phyloP scores from a whole-genome alignment of 352 stramenopile species.

The Phytopythium aichiense region DNA sequence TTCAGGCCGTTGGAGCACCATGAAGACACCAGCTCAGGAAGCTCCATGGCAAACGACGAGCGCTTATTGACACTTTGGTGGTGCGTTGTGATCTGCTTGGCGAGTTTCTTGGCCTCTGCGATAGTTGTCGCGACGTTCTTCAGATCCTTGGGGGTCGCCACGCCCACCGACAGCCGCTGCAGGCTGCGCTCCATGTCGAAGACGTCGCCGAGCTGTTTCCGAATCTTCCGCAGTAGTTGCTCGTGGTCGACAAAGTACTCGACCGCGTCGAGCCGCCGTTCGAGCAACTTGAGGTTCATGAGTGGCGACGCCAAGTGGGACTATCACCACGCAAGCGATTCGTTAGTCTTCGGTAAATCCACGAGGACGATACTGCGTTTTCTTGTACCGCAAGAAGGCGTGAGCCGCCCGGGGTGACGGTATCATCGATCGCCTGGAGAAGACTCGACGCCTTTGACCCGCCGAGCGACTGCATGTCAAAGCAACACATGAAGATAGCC shows the following conservation, averaged over 20 bases:
- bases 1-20: slow-evolving; percentile 20
- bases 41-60: slow-evolving; percentile 12
- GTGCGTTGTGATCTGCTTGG: slow-evolving; percentile 24
- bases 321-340: slow-evolving; percentile 12
- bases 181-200: slow-evolving; percentile 74
- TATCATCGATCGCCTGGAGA: slow-evolving; percentile 61
- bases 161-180: slow-evolving; percentile 52
- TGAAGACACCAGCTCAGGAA: slow-evolving; percentile 24
- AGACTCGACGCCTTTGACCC: slow-evolving; percentile 61
- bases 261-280: slow-evolving; percentile 48
- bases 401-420: slow-evolving; percentile 57
- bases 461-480: slow-evolving; percentile 20
- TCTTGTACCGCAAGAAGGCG: slow-evolving; percentile 52
- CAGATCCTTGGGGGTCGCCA: slow-evolving; percentile 64
- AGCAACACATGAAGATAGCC: neutral
- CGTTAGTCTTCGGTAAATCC: neutral
- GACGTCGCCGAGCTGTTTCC: slow-evolving; percentile 50
- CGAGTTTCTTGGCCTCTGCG: slow-evolving; percentile 37
- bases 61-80: slow-evolving; percentile 16
- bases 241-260: slow-evolving; percentile 44
- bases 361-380: neutral
- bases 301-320: slow-evolving; percentile 62
- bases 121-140: slow-evolving; percentile 63
- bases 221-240: slow-evolving; percentile 38
- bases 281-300: slow-evolving; percentile 49